Evolutionary conservation across 1,284 basidiomycete species (phyloP), one percentile per base, ranked within the genome.

Genomic region (Fistulinella cinereoalba): DNA sequence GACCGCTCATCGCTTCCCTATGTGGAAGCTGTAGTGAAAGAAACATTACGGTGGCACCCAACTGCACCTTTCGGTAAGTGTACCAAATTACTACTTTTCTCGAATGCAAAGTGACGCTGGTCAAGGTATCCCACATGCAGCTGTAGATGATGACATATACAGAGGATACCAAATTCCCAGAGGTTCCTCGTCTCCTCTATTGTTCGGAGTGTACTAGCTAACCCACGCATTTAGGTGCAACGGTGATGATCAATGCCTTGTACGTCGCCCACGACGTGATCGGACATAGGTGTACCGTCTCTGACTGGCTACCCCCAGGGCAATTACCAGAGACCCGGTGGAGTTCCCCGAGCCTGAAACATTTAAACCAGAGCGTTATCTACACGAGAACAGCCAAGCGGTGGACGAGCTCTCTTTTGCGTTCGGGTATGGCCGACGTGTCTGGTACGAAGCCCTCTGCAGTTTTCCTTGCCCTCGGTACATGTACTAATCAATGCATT

Each of bases 31-130:
- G 52, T 79, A 1, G 53, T 79, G 43, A 77, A 75, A 50, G 82
- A 82, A 57, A 69, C 76, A 1, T 54, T 80, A 38, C 65, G 80
- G 22, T 82, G 72, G 64, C 67, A 72, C 4, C 74, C 76, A 3
- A 66, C 72, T 4, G 67, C 59, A 3, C 76, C 75, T 11, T 46
- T 63, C 1, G 54, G 64, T 56, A 49, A 27, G 48, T 8, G 11
- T 3, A n/a, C 15, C 4, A 8, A n/a, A 15, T 3, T 12, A n/a
- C 7, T 12, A 27, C 12, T 6, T 27, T 27, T 6, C 7, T 6
- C 12, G 12, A 7, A 27, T 6, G 25, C 6, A 7, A n/a, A n/a
- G n/a, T n/a, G n/a, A n/a, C 12, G 12, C 25, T 6, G 6, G 7
- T 6, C 25, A 27, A 21, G 19, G 19, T 21, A n/a, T 37, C 16